phyloP scores from a whole-genome alignment of 106 monocot species.

The Dioscorea alata region DNA sequence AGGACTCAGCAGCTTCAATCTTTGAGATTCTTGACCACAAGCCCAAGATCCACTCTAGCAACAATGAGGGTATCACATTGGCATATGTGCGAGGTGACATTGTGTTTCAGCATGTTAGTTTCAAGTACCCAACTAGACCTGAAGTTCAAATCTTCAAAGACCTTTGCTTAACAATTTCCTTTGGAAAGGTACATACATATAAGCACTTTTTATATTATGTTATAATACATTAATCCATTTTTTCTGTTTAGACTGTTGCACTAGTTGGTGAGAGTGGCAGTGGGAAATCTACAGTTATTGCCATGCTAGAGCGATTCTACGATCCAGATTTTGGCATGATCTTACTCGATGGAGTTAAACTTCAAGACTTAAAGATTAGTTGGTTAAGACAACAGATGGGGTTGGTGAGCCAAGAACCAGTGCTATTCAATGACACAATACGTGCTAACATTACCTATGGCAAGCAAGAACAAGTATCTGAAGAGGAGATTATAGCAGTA shows the following conservation, averaged over 20 bases:
- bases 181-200: constrained; percentile 47
- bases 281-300: constrained; percentile 66
- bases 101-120: constrained; percentile 54
- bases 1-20: constrained; percentile 51
- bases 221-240: no score
- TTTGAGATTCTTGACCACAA: constrained; percentile 61
- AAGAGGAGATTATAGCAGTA: constrained; percentile 54
- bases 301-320: constrained; percentile 69
- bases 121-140: constrained; percentile 65
- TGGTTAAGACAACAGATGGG: constrained; percentile 85
- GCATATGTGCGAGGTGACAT: constrained; percentile 40
- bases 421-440: constrained; percentile 70
- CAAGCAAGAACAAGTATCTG: constrained; percentile 38
- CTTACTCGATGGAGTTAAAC: constrained; percentile 52
- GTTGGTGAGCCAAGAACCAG: constrained; percentile 70
- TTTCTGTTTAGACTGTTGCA: constrained; percentile 45
- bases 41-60: constrained; percentile 63
- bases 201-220: background rate
- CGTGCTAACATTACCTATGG: constrained; percentile 69
- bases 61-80: constrained; percentile 26
- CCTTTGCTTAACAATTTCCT: constrained; percentile 46
- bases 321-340: constrained; percentile 62
- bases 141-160: constrained; percentile 55
- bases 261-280: constrained; percentile 85
- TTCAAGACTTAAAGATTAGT: constrained; percentile 34